phyloP scores from a whole-genome alignment of 148 eudicot genomes.

The Cornus suecica region DNA sequence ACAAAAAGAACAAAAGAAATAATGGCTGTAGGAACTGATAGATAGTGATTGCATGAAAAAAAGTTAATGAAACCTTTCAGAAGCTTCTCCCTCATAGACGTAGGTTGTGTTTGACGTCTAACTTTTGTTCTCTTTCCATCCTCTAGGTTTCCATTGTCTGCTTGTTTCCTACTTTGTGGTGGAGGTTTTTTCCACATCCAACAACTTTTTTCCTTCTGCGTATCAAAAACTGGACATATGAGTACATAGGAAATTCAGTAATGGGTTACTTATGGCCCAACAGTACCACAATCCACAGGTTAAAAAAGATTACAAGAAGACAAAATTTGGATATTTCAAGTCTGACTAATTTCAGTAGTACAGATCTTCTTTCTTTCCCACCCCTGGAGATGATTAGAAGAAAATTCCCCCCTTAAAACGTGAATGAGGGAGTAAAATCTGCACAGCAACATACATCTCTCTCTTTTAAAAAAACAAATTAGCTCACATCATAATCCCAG shows the following conservation, averaged over 20 bases:
- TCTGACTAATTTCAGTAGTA: neutral
- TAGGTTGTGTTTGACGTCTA: constrained; percentile 20
- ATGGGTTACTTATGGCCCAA: neutral
- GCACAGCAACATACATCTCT: neutral
- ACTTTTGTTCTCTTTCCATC: constrained; percentile 25
- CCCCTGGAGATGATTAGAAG: neutral
- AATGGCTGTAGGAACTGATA: no score
- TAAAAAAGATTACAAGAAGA: neutral
- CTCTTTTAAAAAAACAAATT: neutral
- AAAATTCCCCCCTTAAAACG: neutral
- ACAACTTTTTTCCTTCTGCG: constrained; percentile 53
- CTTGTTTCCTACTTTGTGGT: constrained; percentile 47
- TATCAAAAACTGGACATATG: neutral
- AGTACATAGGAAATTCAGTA: neutral
- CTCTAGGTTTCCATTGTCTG: constrained; percentile 13
- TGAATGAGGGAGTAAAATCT: neutral
- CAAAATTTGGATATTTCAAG: neutral
- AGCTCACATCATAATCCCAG: constrained; percentile 92
- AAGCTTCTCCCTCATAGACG: constrained; percentile 45
- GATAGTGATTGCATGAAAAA: neutral
- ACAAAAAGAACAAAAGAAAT: neutral
- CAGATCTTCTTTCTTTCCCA: no score
- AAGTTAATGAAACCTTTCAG: constrained; percentile 50
- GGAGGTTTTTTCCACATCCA: constrained; percentile 85
- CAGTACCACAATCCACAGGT: neutral